Base-by-base conservation (phyloP, 192 early-diverging fungal species). In the Podila clonocystis region DNA sequence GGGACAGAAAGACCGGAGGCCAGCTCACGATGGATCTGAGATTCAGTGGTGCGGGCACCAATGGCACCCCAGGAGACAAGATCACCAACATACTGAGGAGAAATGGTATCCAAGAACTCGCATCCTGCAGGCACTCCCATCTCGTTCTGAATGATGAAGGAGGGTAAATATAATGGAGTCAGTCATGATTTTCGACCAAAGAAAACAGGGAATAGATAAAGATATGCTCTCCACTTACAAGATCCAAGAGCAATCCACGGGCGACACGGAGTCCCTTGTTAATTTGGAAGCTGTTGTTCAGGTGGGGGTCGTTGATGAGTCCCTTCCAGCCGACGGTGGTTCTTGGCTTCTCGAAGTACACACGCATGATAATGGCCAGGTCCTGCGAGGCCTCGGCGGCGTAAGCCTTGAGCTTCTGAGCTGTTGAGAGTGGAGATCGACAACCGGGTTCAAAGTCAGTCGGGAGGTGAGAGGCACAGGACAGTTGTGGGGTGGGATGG, bases 261-360 rank as follows among this genome's bases (percentile, higher is more conserved):
- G 90, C 92, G 82, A 92, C 86, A 62, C 92, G 90, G 70, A 95
- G 86, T 59, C 94, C 94, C 91, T 93, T 93, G 85, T 95, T 95
- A 69, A 95, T 95, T 63, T 91, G 84, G 75, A 90, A 95, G 57
- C 88, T 89, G 84, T 89, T 87, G 77, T 95, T 91, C 48, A 94
- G 82, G 20, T 87, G 82, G 29, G 93, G 93, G 66, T 94, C 94
- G 80, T 94, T 94, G 79, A 95, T 98, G 38, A 98, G 87, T 36
- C 96, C 97, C 83, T 97, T 97, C 96, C 96, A 98, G 22, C 96
- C 96, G 13, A 95, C 89, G 19, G 92, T 94, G 7, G 92, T 93
- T 72, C 93, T 86, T 19, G 94, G 94, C 83, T 95, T 95, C 82
- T 94, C 94, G 87, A 95, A 95, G 87, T 95, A 95, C 48, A 93